Evolutionary conservation across 257 asterid species (phyloP).

Genomic region (Haberlea rhodopensis): DNA sequence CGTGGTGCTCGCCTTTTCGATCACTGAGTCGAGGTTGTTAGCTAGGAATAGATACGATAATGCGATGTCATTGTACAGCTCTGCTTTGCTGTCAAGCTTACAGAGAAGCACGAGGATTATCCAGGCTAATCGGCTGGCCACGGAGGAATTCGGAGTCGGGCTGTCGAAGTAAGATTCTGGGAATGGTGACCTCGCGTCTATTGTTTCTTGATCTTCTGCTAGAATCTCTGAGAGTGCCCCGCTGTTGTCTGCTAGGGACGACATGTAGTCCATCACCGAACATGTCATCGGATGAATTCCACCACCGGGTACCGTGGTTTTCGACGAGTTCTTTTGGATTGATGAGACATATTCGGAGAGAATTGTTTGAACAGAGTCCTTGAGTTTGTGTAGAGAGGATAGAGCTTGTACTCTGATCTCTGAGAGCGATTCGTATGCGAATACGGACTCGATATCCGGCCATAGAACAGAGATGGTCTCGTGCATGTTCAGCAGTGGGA

Average conservation of each 20-base stretch:
- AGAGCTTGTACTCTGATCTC: conserved; percentile 52
- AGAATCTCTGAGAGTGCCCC: conserved; percentile 46
- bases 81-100: conserved; percentile 69
- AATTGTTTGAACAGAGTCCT: conserved; percentile 35
- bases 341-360: conserved; percentile 49
- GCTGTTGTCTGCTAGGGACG: conserved; percentile 44
- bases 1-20: conserved; percentile 38
- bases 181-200: conserved; percentile 31
- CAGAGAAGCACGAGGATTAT: conserved; percentile 65
- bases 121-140: conserved; percentile 56
- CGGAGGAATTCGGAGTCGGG: conserved; percentile 37
- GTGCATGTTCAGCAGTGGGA: conserved; percentile 38
- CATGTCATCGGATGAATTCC: conserved; percentile 61
- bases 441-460: conserved; percentile 60
- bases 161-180: conserved; percentile 55
- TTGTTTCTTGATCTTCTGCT: conserved; percentile 25
- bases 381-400: conserved; percentile 44
- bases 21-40: conserved; percentile 54
- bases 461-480: conserved; percentile 44
- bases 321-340: conserved; percentile 53
- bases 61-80: conserved; percentile 48
- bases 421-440: conserved; percentile 44
- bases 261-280: conserved; percentile 44
- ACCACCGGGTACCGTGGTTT: conserved; percentile 44
- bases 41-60: conserved; percentile 68